Base-by-base conservation (phyloP, 805 yeast species). In the Teunomyces atbi region DNA sequence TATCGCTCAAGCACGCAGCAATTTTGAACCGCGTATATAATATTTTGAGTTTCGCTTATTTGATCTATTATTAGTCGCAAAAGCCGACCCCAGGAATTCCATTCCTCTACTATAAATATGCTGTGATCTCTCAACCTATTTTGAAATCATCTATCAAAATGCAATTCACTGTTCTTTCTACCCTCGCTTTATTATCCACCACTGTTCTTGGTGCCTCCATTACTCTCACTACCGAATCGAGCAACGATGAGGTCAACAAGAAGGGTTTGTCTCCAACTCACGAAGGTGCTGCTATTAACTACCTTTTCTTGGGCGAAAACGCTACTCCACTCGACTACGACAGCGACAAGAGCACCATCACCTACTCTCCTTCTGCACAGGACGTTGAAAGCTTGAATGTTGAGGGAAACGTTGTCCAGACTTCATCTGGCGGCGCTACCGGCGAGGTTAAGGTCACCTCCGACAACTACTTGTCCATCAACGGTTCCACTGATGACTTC, bases 211-310 rank as follows among this genome's bases (percentile, higher is more conserved):
- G 39, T 37, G 47, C 51, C 12, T 27, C 13, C 28, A 29, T 44
- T 23, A 16, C 23, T 7, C 47, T 47, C 23, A 28, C 12, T 15
- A 33, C 30, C 13, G 40, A 41, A 34, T 45, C 47, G 12, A 21
- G 13, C 30, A 10, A 43, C 34, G 3, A 23, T 8, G 42, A 23
- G 8, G 39, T 45, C 15, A 30, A 47, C 40, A 45, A 45, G 8
- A 10, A 46, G 6, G 49, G 49, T 18, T 15, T 48, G 6, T 12
- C 43, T 15, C 33, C 46, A 18, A 20, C 7, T 12, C 78, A 73
- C 53, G 74, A 68, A 54, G 78, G 77, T 52, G 78, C 78, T 46
- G 78, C 68, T 42, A 55, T 70, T 47, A 59, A 65, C 60, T 74
- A 70, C 57, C 52, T 68, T 21, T 66, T 67, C 59, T 48, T 66